Evolutionary conservation across 2,329 filamentous ascomycete genomes (phyloP).

Genomic region (Teratosphaeria nubilosa): DNA sequence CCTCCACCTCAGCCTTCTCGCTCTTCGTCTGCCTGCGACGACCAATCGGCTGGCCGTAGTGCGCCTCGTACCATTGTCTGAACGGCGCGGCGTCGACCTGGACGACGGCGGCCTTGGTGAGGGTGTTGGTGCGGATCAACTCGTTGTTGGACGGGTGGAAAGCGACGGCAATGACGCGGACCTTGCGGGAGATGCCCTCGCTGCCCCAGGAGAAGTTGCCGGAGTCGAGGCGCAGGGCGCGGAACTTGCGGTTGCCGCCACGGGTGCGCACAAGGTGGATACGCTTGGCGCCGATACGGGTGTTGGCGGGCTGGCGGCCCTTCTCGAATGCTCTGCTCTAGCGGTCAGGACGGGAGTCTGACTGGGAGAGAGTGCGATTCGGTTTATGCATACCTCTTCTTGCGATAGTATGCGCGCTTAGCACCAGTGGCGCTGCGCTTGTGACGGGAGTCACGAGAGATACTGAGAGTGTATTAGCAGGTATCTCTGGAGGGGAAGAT

Average conservation of each 20-base stretch:
- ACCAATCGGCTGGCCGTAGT: constrained; percentile 88
- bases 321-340: constrained; percentile 98
- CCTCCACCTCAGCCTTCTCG: constrained; percentile 54
- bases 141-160: constrained; percentile 99
- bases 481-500: constrained; percentile 7
- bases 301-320: constrained; percentile 98
- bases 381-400: constrained; percentile 51
- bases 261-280: constrained; percentile 95
- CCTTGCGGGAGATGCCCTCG: constrained; percentile 96
- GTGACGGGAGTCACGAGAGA: constrained; percentile 99
- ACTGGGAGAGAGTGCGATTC: constrained; percentile 52
- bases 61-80: constrained; percentile 99
- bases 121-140: constrained; percentile 98
- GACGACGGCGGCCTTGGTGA: constrained; percentile 97
- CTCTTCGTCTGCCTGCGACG: constrained; percentile 72
- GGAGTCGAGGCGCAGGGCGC: constrained; percentile 93
- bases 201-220: constrained; percentile 99
- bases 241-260: constrained; percentile 99
- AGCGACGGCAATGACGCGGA: constrained; percentile 93
- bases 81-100: constrained; percentile 98
- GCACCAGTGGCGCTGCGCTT: constrained; percentile 99
- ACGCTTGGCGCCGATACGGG: constrained; percentile 95
- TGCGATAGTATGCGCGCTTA: constrained; percentile 57
- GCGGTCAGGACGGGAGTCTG: constrained; percentile 36
- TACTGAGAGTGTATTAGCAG: constrained; percentile 50